These are phyloP conservation scores for Tritrichomonas foetus DNA, from an alignment of 208 protist genomes.

Conservation along the genomic window DNA sequence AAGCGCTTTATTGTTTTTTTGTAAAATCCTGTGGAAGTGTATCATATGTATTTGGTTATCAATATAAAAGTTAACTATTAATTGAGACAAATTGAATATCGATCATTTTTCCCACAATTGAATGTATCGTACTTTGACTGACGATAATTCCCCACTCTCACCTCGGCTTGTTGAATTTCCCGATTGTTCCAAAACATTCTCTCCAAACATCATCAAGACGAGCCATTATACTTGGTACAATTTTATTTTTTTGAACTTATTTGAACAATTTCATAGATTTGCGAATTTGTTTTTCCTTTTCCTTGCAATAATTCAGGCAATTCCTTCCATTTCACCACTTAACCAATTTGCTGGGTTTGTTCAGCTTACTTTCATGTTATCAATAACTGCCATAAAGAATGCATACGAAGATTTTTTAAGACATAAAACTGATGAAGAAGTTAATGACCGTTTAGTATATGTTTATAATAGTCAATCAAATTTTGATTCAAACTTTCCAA, in stretches of 20 bases:
- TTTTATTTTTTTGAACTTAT: constrained; percentile 15
- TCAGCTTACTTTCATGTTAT: background rate
- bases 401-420: background rate
- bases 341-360: background rate
- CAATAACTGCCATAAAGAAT: constrained; percentile 8
- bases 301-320: background rate
- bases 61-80: too few relatives aligned
- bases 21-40: too few relatives aligned
- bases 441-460: background rate
- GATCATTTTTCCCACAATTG: too few relatives aligned
- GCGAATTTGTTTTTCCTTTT: background rate
- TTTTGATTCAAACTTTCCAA: too few relatives aligned
- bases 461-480: background rate
- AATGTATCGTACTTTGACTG: too few relatives aligned
- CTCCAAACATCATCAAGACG: background rate
- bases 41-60: too few relatives aligned
- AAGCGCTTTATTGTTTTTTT: too few relatives aligned
- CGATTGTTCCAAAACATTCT: too few relatives aligned
- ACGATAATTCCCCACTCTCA: too few relatives aligned
- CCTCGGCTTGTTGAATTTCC: too few relatives aligned
- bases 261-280: constrained; percentile 27
- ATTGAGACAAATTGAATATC: too few relatives aligned
- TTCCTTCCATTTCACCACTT: background rate
- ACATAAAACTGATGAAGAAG: background rate
- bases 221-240: constrained; percentile 18